Evolutionary conservation across 495 filamentous ascomycete genomes (phyloP).

Genomic region (Hypoxylon rickii): DNA sequence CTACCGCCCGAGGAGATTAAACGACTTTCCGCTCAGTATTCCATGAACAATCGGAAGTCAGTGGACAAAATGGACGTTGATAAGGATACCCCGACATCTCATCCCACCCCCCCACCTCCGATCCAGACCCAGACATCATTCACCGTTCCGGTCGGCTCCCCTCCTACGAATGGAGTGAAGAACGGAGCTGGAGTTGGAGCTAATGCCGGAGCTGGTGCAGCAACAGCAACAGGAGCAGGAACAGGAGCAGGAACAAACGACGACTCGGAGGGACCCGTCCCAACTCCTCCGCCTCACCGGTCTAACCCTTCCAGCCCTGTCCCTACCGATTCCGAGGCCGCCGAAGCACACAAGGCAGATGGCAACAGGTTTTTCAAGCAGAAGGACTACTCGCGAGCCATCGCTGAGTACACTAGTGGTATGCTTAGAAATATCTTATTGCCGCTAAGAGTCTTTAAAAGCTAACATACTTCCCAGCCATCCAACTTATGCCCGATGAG

Average conservation of each 20-base stretch:
- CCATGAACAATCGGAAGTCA: slow-evolving; percentile 65
- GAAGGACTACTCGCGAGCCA: slow-evolving; percentile 80
- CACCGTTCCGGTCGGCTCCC: slow-evolving; percentile 36
- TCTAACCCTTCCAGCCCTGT: slow-evolving; percentile 63
- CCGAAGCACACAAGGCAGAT: slow-evolving; percentile 85
- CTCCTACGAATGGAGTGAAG: slow-evolving; percentile 41
- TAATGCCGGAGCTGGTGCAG: too few species aligned
- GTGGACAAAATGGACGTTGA: slow-evolving; percentile 78
- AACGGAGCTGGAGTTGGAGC: too few species aligned
- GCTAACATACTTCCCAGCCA: slow-evolving; percentile 59
- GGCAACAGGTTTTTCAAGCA: slow-evolving; percentile 98
- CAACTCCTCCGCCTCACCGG: slow-evolving; percentile 80
- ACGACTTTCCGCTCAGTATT: slow-evolving; percentile 71
- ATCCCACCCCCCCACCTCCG: slow-evolving; percentile 50
- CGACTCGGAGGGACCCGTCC: slow-evolving; percentile 53
- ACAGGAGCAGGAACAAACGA: too few species aligned
- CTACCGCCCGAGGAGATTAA: slow-evolving; percentile 83
- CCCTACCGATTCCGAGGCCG: slow-evolving; percentile 64
- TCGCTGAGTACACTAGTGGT: slow-evolving; percentile 96
- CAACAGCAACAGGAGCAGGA: too few species aligned
- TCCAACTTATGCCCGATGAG: slow-evolving; percentile 76
- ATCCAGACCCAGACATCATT: slow-evolving; percentile 45
- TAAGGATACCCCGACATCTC: slow-evolving; percentile 61
- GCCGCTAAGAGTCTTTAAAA: neutral
- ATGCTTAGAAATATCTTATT: slow-evolving; percentile 11